Percentiles rank a stretch among this genome's conserved stretches.
These are phyloP conservation scores for Dioscorea dumetorum DNA, from an alignment of 106 monocot species.

Conservation along the genomic window DNA sequence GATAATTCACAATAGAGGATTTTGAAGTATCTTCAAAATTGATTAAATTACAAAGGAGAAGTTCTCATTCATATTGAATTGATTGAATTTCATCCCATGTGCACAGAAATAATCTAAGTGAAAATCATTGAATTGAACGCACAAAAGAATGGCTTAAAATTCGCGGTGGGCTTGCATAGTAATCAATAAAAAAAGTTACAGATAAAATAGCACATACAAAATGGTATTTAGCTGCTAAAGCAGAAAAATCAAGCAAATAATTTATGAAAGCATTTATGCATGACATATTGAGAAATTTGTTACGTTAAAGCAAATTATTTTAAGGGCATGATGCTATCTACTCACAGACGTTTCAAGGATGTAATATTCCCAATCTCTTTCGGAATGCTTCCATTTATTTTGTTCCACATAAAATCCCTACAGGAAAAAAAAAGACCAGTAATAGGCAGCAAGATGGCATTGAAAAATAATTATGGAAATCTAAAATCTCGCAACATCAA, in stretches of 20 bases:
- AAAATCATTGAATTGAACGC: too few species aligned
- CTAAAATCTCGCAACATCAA: background rate
- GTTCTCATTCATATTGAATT: too few species aligned
- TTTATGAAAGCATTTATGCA: background rate
- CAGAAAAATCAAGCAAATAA: background rate
- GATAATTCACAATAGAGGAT: too few species aligned
- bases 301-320: background rate
- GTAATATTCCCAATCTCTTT: constrained; percentile 81
- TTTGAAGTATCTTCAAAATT: too few species aligned
- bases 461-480: background rate
- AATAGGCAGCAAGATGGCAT: background rate
- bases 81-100: too few species aligned
- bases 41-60: too few species aligned
- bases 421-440: constrained; percentile 7
- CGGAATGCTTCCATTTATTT: constrained; percentile 73
- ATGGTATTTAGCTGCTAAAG: background rate
- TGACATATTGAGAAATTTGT: background rate
- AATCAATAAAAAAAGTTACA: background rate
- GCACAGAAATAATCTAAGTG: too few species aligned
- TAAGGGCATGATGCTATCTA: constrained; percentile 2
- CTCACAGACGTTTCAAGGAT: constrained; percentile 75
- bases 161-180: too few species aligned
- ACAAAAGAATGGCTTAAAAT: too few species aligned
- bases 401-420: constrained; percentile 97
- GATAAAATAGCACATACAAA: background rate